A percentile compares a stretch with the other conserved stretches of the same genome.
Conservation (phyloP, 1,139 yeast genomes). For the Debaryomycetaceae sp. region DNA sequence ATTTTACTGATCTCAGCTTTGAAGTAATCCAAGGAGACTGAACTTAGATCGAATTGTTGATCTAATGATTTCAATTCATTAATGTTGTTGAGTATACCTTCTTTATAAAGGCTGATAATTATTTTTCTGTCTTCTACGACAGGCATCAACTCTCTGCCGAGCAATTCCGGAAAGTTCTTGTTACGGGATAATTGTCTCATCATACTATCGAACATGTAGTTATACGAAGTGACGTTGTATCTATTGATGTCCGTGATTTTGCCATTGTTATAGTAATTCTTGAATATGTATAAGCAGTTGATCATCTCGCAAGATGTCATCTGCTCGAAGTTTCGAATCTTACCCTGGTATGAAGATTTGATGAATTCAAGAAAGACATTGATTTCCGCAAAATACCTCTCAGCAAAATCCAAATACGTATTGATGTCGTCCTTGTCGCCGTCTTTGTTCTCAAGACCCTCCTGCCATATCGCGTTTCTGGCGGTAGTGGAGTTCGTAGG, state of each 20-base stretch:
- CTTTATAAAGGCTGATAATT: conserved; percentile 15
- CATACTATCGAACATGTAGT: conserved; percentile 21
- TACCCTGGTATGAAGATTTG: conserved; percentile 17
- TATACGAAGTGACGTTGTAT: conserved; percentile 16
- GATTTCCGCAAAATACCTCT: conserved; percentile 19
- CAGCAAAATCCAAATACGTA: conserved; percentile 17
- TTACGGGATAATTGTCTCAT: conserved; percentile 12
- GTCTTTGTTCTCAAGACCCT: conserved; percentile 7
- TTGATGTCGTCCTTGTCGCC: conserved; percentile 5
- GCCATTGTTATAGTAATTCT: conserved; percentile 19
- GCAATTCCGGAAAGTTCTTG: conserved; percentile 10
- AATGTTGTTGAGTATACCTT: conserved; percentile 22
- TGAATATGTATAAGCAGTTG: conserved; percentile 27
- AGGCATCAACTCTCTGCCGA: conserved; percentile 7
- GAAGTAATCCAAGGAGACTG: conserved; percentile 12
- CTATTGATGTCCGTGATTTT: conserved; percentile 16
- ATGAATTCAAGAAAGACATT: conserved; percentile 21
- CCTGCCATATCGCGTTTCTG: conserved; percentile 4
- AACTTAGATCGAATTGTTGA: conserved; percentile 19
- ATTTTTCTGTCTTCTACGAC: conserved; percentile 6
- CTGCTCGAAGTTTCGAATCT: conserved; percentile 20
- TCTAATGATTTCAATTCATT: conserved; percentile 23
- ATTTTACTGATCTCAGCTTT: conserved; percentile 17
- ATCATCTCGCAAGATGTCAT: conserved; percentile 26
- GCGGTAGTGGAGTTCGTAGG: conserved; percentile 4